Conservation (phyloP, 106 monocot genomes). For the Cymbidium sinense region DNA sequence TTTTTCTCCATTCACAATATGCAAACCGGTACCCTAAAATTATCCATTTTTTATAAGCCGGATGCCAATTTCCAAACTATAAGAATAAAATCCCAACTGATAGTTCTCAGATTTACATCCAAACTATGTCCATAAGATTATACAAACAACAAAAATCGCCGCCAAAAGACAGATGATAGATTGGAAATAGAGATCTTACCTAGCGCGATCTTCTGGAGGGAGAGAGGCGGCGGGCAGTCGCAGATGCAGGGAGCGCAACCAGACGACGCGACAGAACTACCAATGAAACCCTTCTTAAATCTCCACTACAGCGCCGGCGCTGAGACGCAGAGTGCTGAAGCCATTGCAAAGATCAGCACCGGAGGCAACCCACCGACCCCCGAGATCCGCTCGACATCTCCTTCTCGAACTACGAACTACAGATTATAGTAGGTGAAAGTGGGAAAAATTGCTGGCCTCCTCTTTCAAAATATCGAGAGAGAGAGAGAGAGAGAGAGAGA, state of each 20-base stretch:
- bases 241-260: conserved; percentile 50
- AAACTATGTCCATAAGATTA: too few species aligned
- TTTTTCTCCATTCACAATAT: background rate
- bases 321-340: conserved; percentile 73
- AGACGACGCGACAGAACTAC: conserved; percentile 1
- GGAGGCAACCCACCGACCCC: conserved; percentile 37
- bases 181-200: conserved; percentile 18
- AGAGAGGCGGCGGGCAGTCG: too few species aligned
- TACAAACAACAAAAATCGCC: too few species aligned
- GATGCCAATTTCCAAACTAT: too few species aligned
- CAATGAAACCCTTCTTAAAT: conserved; percentile 27
- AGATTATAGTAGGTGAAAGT: background rate
- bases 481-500: too few species aligned
- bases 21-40: too few species aligned
- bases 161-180: background rate
- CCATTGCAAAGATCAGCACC: conserved; percentile 54
- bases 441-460: background rate
- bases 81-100: too few species aligned
- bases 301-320: too few species aligned
- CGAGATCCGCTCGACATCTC: conserved; percentile 17
- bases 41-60: too few species aligned
- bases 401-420: background rate
- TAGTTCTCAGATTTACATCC: too few species aligned
- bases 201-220: conserved; percentile 51
- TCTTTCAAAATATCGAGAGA: too few species aligned